phyloP scores from a whole-genome alignment of 352 stramenopile genomes.

The Pythium plurisporium region DNA sequence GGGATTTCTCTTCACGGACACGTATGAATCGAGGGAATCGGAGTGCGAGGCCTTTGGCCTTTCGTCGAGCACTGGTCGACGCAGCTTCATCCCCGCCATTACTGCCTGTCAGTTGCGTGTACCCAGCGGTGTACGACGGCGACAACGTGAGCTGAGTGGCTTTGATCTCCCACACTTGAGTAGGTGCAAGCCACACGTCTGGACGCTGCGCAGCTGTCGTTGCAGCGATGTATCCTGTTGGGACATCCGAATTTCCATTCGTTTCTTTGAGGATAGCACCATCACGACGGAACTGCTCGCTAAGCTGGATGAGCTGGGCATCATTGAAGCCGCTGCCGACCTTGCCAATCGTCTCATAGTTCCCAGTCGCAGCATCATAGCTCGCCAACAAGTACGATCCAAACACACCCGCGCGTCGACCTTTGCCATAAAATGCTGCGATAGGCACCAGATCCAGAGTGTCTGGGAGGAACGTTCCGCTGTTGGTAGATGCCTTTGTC shows the following conservation, averaged over 20 bases:
- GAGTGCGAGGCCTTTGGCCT: conserved; percentile 90
- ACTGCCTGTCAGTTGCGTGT: conserved; percentile 18
- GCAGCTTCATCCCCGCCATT: neutral
- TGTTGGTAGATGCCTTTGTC: no score
- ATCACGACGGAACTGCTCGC: conserved; percentile 33
- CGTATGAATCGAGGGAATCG: conserved; percentile 98
- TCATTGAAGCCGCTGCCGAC: conserved; percentile 98
- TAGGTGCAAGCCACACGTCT: conserved; percentile 93
- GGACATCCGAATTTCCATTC: neutral
- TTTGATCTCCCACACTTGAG: conserved; percentile 98
- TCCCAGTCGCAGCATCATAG: conserved; percentile 91
- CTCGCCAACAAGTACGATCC: conserved; percentile 98
- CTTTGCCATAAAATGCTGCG: conserved; percentile 95
- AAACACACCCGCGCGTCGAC: conserved; percentile 94
- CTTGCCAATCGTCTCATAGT: conserved; percentile 93
- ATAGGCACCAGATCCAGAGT: conserved; percentile 98
- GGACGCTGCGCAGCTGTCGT: conserved; percentile 31
- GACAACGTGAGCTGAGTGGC: conserved; percentile 97
- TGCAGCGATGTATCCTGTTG: conserved; percentile 8
- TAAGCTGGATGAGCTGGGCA: conserved; percentile 83
- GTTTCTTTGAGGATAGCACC: neutral
- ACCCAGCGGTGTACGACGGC: conserved; percentile 92
- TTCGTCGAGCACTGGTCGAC: neutral
- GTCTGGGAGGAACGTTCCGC: conserved; percentile 66
- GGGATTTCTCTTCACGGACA: conserved; percentile 94